Evolutionary conservation across 1,139 yeast species (phyloP), one percentile per base, ranked within the genome.

Genomic region (Pichia sp.): DNA sequence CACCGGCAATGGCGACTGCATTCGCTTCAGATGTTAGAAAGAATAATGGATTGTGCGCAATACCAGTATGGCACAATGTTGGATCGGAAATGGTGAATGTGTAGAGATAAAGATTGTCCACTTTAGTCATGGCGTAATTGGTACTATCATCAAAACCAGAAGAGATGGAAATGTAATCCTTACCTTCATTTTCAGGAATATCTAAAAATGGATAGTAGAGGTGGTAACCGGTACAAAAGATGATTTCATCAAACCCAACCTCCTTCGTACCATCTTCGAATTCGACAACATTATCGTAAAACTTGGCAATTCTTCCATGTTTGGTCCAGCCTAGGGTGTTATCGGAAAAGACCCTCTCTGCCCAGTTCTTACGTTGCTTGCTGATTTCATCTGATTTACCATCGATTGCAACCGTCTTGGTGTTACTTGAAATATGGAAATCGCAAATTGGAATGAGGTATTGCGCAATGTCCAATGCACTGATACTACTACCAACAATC

Each of bases 381-480:
- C 3, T n/a, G 9, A 11, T 18, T 9, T 15, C 31, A 28, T 27
- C 35, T 14, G 22, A 10, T 7, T 39, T 27, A 17, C 14, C 40
- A 12, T 43, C 46, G 12, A 14, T 38, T 30, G 28, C 28, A 18
- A 34, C 20, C 7, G 36, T 18, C 20, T 33, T 33, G 9, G 30
- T 19, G 19, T 40, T 40, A 21, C 42, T 40, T 11, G 42, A 40
- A 20, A 40, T 40, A 21, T 40, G 39, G 4, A 37, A 27, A 28
- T 42, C 36, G 67, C 66, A 38, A 7, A 67, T 61, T 0, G 79
- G 77, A n/a, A 67, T 62, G 11, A 76, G 59, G 50, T 79, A 77
- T 54, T 79, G 83, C 15, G 76, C 61, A 10, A 77, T 58, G 57
- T 79, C 81, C 30, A 75, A 66, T 2, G 82, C 75, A 57, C 78